These are phyloP conservation scores for Aspergillus candidus DNA, from an alignment of 2,329 filamentous ascomycete genomes.

Conservation along the genomic window DNA sequence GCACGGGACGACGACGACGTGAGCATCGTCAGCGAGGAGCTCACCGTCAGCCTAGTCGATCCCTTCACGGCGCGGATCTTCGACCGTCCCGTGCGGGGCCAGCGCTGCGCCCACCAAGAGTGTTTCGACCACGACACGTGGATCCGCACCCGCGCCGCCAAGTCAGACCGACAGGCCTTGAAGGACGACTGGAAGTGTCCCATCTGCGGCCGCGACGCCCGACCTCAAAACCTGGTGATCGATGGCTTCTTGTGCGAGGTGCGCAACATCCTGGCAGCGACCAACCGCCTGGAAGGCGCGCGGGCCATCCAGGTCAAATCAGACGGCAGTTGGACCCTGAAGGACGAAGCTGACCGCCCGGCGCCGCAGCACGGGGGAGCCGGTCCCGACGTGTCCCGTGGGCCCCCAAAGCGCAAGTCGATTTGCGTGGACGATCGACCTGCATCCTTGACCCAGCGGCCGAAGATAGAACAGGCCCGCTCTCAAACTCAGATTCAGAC, in stretches of 20 bases:
- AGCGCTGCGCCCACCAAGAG: constrained; percentile 67
- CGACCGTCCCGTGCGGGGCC: constrained; percentile 64
- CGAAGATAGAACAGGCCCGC: constrained; percentile 31
- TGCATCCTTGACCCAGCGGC: constrained; percentile 27
- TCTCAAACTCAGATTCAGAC: too few relatives aligned
- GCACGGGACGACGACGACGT: constrained; percentile 52
- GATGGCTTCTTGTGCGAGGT: constrained; percentile 69
- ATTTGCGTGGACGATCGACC: constrained; percentile 38
- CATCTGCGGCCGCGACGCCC: constrained; percentile 69
- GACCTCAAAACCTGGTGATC: constrained; percentile 63
- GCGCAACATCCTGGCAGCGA: constrained; percentile 47
- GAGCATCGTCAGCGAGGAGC: constrained; percentile 50
- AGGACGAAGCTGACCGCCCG: constrained; percentile 27
- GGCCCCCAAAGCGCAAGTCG: constrained; percentile 44
- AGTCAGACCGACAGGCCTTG: constrained; percentile 38
- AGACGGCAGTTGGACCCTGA: constrained; percentile 61
- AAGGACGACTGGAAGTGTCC: constrained; percentile 73
- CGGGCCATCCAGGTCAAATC: constrained; percentile 58
- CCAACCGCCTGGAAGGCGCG: constrained; percentile 45
- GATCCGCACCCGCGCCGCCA: constrained; percentile 56
- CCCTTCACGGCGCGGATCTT: constrained; percentile 63
- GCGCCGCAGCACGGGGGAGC: neutral
- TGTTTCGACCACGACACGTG: constrained; percentile 88
- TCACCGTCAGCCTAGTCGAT: constrained; percentile 60
- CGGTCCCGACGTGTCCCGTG: constrained; percentile 42